Percentiles rank a stretch among this genome's conserved stretches.
Conservation (phyloP, 768 basidiomycete species). For the Kwoniella mangroviensis region DNA sequence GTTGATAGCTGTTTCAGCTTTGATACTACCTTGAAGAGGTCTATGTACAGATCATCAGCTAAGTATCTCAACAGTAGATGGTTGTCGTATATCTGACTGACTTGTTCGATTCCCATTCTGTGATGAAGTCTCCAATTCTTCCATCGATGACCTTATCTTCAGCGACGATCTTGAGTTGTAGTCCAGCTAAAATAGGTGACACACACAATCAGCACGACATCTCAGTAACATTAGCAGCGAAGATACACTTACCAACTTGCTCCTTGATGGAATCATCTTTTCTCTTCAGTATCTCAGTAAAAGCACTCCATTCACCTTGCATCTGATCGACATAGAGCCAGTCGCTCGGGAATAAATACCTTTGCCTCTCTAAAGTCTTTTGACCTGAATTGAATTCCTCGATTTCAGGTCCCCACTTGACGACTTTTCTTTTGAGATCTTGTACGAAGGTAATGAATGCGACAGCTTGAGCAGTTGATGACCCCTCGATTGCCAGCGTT, state of each 20-base stretch:
- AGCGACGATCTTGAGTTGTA: conserved; percentile 99
- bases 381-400: conserved; percentile 92
- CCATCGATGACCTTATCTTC: conserved; percentile 98
- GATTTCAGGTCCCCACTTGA: conserved; percentile 95
- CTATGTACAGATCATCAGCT: conserved; percentile 8
- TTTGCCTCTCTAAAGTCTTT: conserved; percentile 93
- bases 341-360: conserved; percentile 94
- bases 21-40: conserved; percentile 94
- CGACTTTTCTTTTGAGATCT: conserved; percentile 95
- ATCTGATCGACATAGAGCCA: conserved; percentile 99
- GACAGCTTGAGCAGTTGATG: conserved; percentile 94
- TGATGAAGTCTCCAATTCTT: conserved; percentile 85
- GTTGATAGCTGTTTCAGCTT: conserved; percentile 94
- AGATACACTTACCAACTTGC: conserved; percentile 75
- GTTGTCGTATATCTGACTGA: conserved; percentile 12
- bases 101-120: conserved; percentile 94
- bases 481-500: conserved; percentile 91
- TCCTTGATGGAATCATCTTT: conserved; percentile 99
- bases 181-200: conserved; percentile 67
- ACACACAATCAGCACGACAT: conserved; percentile 2
- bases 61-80: not conserved
- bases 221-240: not conserved
- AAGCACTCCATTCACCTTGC: conserved; percentile 96
- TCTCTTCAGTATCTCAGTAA: conserved; percentile 94
- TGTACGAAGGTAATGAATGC: conserved; percentile 99